Base-by-base conservation (phyloP, 805 yeast species). In the Yarrowia divulgata region DNA sequence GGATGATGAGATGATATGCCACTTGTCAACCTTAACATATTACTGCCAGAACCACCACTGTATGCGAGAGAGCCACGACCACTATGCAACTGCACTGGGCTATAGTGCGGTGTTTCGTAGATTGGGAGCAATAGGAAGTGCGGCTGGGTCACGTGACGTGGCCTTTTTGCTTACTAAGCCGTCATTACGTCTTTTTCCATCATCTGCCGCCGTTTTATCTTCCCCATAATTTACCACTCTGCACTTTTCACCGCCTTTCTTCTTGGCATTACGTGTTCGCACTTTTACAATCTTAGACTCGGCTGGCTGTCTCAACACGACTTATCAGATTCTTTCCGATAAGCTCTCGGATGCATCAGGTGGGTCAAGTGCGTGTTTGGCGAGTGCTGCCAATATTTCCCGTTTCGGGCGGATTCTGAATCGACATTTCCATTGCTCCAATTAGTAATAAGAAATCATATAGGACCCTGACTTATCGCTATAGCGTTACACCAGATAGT, bases 21-120 rank as follows among this genome's bases (percentile, higher is more conserved):
- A 60, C 66, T 60, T 60, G 66, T 60, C 66, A 60, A 60, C 66
- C 66, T 60, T 58, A 52, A 18, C n/a, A 16, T 40, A 10, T 39
- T 9, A 39, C 12, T 35, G 39, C 1, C 39, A 35, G 39, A 35
- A 7, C 12, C 12, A 7, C 12, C 12, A 23, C 39, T 35, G 39
- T 12, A 12, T 39, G 42, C 42, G 13, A n/a, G n/a, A n/a, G n/a
- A n/a, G n/a, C n/a, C n/a, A n/a, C n/a, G n/a, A n/a, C n/a, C n/a
- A n/a, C n/a, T n/a, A n/a, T n/a, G n/a, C n/a, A n/a, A n/a, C n/a
- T n/a, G n/a, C n/a, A n/a, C n/a, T 23, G 29, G 29, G 4, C 29
- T 23, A 2, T 23, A 4, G 29, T 23, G 29, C 29, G 29, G 29
- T 23, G 29, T 23, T 23, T 23, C 29, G 29, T 23, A 23, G 29